Evolutionary conservation across 1,139 yeast genomes (phyloP).

Genomic region (Neolecta irregularis): DNA sequence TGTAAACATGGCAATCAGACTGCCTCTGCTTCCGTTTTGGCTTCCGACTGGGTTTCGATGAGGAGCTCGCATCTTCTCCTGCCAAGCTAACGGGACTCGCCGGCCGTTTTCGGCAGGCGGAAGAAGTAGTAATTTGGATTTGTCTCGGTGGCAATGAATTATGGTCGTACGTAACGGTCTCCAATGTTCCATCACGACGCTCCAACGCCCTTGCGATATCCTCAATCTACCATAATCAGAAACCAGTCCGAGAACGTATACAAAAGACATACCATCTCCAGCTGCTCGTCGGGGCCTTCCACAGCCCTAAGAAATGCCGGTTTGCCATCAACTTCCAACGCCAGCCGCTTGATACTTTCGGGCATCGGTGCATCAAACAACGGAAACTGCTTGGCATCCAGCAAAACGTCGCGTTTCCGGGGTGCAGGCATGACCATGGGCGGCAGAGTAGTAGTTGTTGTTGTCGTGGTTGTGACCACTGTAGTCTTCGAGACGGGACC

Average conservation of each 20-base stretch:
- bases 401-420: constrained; percentile 5
- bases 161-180: too few species aligned
- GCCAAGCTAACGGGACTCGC: too few species aligned
- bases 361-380: constrained; percentile 24
- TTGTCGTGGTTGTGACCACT: constrained; percentile 17
- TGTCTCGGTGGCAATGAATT: too few species aligned
- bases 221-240: too few species aligned
- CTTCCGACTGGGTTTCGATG: too few species aligned
- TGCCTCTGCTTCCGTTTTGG: too few species aligned
- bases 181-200: too few species aligned
- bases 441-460: constrained; percentile 17
- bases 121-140: too few species aligned
- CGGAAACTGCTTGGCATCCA: constrained; percentile 18
- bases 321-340: constrained; percentile 20
- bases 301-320: constrained; percentile 14
- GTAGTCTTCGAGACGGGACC: constrained; percentile 17
- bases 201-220: too few species aligned
- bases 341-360: constrained; percentile 19
- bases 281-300: constrained; percentile 11
- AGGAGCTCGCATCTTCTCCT: too few species aligned
- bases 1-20: too few species aligned
- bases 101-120: too few species aligned
- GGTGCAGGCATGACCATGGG: constrained; percentile 16
- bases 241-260: constrained; percentile 2
- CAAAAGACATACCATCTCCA: constrained; percentile 16